Conservation (phyloP, 1,284 basidiomycete genomes). For the Trichosporon sp. region DNA sequence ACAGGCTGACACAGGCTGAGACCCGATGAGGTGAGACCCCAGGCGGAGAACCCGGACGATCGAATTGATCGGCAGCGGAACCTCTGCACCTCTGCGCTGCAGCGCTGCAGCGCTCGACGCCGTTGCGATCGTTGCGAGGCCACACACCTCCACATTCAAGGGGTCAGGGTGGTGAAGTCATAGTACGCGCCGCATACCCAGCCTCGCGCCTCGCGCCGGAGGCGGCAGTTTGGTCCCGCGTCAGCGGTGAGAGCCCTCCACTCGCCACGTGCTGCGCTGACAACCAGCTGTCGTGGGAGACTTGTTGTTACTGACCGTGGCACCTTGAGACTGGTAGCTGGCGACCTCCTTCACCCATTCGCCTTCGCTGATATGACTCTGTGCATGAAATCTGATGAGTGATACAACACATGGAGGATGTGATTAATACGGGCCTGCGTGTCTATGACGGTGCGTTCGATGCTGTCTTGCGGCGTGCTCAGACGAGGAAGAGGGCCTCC, state of each 20-base stretch:
- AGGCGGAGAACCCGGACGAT: not conserved
- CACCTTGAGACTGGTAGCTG: no score
- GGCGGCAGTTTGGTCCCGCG: not conserved
- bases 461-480: not conserved
- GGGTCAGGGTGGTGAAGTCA: not conserved
- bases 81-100: no score
- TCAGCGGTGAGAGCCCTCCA: no score
- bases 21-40: no score
- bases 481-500: slow-evolving; percentile 45
- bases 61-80: not conserved
- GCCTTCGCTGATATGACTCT: not conserved
- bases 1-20: not conserved
- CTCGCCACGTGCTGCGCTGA: not conserved
- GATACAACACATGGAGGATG: not conserved
- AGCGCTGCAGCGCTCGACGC: no score
- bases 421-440: slow-evolving; percentile 1
- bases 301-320: not conserved
- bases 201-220: not conserved
- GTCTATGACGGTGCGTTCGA: not conserved
- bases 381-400: not conserved
- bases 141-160: not conserved
- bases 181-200: not conserved
- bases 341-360: no score
- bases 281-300: not conserved
- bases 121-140: no score